These are phyloP conservation scores for Eucalyptus sp. DNA, from an alignment of 345 rosid species.

Conservation along the genomic window DNA sequence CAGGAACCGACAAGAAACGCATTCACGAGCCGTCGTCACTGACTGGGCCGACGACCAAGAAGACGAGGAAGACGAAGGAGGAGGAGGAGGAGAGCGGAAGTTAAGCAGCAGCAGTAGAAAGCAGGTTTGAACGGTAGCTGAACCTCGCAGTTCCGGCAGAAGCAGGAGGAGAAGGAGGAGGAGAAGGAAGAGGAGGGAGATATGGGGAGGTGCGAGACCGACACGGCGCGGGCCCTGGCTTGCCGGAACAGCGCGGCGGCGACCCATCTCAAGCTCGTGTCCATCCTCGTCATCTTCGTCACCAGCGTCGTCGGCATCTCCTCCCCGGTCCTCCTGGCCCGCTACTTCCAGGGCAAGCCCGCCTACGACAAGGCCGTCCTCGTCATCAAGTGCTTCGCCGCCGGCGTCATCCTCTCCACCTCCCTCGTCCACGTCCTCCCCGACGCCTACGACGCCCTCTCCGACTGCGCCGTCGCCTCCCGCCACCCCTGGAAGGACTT, in stretches of 20 bases:
- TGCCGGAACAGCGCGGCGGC: conserved; percentile 66
- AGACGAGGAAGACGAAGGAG: neutral
- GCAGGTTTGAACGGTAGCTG: neutral
- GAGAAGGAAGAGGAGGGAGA: neutral
- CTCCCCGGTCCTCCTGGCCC: conserved; percentile 59
- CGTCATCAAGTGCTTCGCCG: conserved; percentile 83
- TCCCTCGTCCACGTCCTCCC: conserved; percentile 92
- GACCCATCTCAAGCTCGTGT: conserved; percentile 52
- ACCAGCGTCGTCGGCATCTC: conserved; percentile 69
- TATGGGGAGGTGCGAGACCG: conserved; percentile 38
- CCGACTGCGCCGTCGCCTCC: conserved; percentile 69
- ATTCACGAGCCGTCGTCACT: neutral
- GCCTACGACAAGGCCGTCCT: conserved; percentile 61
- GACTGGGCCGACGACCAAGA: neutral
- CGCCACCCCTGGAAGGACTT: conserved; percentile 83
- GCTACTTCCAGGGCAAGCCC: conserved; percentile 68
- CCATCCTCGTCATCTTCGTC: conserved; percentile 51
- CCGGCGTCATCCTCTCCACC: conserved; percentile 93
- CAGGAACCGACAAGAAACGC: accelerated
- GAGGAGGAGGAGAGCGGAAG: neutral
- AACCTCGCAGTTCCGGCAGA: neutral
- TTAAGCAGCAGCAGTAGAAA: neutral
- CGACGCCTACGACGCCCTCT: conserved; percentile 63
- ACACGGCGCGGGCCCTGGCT: conserved; percentile 30
- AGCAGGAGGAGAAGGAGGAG: neutral